Base-by-base conservation (phyloP, 164 flowering plant species). In the Hamamelis virginiana region DNA sequence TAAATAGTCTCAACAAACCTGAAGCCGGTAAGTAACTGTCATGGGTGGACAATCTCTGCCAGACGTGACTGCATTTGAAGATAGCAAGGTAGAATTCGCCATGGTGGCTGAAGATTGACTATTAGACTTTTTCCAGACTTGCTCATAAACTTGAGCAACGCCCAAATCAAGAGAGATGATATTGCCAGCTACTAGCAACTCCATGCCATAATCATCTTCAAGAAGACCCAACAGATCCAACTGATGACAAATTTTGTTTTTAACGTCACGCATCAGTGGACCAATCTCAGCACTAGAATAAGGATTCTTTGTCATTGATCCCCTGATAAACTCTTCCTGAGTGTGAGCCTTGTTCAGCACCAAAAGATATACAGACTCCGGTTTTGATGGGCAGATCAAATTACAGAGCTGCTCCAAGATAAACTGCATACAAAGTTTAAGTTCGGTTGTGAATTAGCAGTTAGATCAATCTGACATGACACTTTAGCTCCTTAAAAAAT, bases 131-230 rank as follows among this genome's bases (percentile, higher is more conserved):
- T 84, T 93, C 99, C 98, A 96, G 21, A 96, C 99, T 81, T 80
- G 97, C 81, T 96, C 99, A 81, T 90, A 96, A 73, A 93, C 99
- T 82, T 87, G 98, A 77, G 97, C 84, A 70, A 96, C 75, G 81
- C 91, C 93, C 79, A 96, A 79, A 83, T 96, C 99, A 59, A 96
- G 94, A 64, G 99, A 96, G 64, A 96, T 93, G 61, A 96, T 96
- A 84, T 90, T 96, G 19, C 99, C 99, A 74, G 95, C 97, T 10
- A 96, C 99, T 27, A 96, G 84, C 83, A 96, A 80, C 75, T 96
- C 99, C 99, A 96, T 90, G 80, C 98, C 91, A 77, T 81, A 96
- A 77, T 96, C 99, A 90, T 96, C 99, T 69, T 90, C 99, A 48
- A 96, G 72, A 75, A 96, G 96, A 48, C 98, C 95, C 45, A 96